phyloP scores from a whole-genome alignment of 2,329 filamentous ascomycete species.

The Lojkania enalia region DNA sequence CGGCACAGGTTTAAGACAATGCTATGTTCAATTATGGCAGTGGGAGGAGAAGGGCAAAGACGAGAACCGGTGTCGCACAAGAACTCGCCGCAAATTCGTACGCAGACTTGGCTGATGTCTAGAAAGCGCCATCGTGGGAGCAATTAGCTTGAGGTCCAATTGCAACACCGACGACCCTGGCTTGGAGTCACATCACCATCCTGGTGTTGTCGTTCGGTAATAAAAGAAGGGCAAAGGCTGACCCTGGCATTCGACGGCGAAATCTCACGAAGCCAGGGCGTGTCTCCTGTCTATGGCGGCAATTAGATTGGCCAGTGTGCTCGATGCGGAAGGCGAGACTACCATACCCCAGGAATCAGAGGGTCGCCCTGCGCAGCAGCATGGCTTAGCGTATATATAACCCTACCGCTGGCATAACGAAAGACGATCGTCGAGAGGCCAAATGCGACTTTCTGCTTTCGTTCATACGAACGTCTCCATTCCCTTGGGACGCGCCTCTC shows the following conservation, averaged over 20 bases:
- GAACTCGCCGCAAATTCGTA: conserved; percentile 1
- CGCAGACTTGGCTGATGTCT: conserved; percentile 10
- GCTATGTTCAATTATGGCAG: background rate
- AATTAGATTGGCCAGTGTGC: conserved; percentile 13
- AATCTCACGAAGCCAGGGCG: background rate
- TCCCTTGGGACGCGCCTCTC: too few relatives aligned
- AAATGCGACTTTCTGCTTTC: too few relatives aligned
- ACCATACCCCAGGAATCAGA: conserved; percentile 3
- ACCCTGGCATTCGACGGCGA: conserved; percentile 5
- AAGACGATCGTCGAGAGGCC: too few relatives aligned
- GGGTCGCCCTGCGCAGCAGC: conserved; percentile 12
- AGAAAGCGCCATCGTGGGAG: conserved; percentile 10
- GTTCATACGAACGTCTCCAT: too few relatives aligned
- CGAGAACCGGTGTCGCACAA: conserved; percentile 2
- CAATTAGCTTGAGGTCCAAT: conserved; percentile 15
- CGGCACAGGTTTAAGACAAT: background rate
- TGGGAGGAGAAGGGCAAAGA: conserved; percentile 4
- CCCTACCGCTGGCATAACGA: too few relatives aligned
- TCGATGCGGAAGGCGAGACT: conserved; percentile 18
- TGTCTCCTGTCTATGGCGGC: conserved; percentile 11
- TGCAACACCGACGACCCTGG: conserved; percentile 9
- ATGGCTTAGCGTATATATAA: too few relatives aligned
- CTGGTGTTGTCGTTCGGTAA: background rate
- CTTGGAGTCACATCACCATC: conserved; percentile 9
- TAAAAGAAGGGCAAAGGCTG: conserved; percentile 1